phyloP scores from a whole-genome alignment of 495 filamentous ascomycete species.

The Staphylotrichum longicolle region DNA sequence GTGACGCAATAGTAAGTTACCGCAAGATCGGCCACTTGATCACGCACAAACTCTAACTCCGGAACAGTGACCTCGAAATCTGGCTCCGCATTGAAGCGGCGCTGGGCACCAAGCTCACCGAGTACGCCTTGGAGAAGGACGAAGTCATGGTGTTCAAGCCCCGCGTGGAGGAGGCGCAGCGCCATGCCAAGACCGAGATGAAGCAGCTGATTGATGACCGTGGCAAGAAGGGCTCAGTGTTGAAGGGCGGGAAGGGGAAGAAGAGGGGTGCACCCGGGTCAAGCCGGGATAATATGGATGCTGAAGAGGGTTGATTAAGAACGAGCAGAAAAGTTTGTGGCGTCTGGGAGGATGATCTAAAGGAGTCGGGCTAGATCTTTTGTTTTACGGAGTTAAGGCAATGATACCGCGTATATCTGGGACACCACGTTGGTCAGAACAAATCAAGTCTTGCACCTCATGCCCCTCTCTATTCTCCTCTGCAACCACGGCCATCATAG shows the following conservation, averaged over 20 bases:
- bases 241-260: conserved; percentile 51
- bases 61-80: conserved; percentile 67
- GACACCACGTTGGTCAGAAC: no score
- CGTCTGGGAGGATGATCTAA: neutral
- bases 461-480: neutral
- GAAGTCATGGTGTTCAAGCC: conserved; percentile 84
- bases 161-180: conserved; percentile 79
- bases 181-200: conserved; percentile 77
- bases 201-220: conserved; percentile 76
- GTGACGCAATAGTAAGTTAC: conserved; percentile 72
- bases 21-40: neutral
- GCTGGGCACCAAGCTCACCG: conserved; percentile 68
- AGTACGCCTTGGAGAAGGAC: conserved; percentile 67
- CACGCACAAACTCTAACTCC: conserved; percentile 4
- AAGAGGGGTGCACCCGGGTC: conserved; percentile 52
- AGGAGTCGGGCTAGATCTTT: neutral
- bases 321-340: neutral
- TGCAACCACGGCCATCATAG: neutral
- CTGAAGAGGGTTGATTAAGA: conserved; percentile 62
- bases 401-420: no score
- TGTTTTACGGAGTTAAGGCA: no score
- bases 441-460: no score
- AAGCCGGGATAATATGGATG: conserved; percentile 71
- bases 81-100: conserved; percentile 82
- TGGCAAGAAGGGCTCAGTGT: conserved; percentile 60